Percentiles rank a stretch among this genome's conserved stretches.
These are phyloP conservation scores for Trichoderma oligosporum DNA, from an alignment of 2,329 filamentous ascomycete species.

Conservation along the genomic window DNA sequence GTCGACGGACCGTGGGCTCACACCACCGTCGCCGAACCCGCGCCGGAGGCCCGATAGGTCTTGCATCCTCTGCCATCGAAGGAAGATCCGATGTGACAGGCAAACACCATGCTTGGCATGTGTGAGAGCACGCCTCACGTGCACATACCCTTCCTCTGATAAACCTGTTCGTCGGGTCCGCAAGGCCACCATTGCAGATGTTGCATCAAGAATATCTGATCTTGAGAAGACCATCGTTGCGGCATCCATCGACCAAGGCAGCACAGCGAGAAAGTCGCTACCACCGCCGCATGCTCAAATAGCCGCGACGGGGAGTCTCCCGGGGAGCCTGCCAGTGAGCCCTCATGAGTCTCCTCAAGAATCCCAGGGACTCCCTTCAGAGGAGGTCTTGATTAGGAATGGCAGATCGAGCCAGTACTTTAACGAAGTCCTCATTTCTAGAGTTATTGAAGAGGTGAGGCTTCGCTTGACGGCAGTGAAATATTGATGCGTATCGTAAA, in stretches of 20 bases:
- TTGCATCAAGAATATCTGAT: slow-evolving; percentile 35
- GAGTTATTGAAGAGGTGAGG: slow-evolving; percentile 34
- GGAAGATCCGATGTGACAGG: slow-evolving; percentile 72
- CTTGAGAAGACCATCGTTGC: slow-evolving; percentile 31
- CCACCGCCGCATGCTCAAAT: background rate
- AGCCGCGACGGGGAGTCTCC: background rate
- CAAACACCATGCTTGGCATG: slow-evolving; percentile 67
- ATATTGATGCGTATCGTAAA: background rate
- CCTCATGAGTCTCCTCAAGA: slow-evolving; percentile 9
- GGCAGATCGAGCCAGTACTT: slow-evolving; percentile 35
- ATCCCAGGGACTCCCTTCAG: slow-evolving; percentile 10
- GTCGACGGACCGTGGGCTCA: slow-evolving; percentile 6
- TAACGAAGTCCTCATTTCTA: slow-evolving; percentile 36
- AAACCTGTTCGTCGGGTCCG: slow-evolving; percentile 27
- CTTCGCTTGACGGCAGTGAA: background rate
- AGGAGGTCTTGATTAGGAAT: slow-evolving; percentile 32
- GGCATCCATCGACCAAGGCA: slow-evolving; percentile 15
- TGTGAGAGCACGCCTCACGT: slow-evolving; percentile 41
- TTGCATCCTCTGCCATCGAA: slow-evolving; percentile 42
- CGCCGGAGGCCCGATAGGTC: slow-evolving; percentile 28
- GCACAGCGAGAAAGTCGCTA: slow-evolving; percentile 1
- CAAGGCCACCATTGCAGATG: slow-evolving; percentile 33
- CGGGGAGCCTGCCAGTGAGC: slow-evolving; percentile 6
- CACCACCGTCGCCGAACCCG: slow-evolving; percentile 15
- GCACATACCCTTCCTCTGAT: slow-evolving; percentile 30